phyloP scores from a whole-genome alignment of 106 monocot species.

The Allium cepa region DNA sequence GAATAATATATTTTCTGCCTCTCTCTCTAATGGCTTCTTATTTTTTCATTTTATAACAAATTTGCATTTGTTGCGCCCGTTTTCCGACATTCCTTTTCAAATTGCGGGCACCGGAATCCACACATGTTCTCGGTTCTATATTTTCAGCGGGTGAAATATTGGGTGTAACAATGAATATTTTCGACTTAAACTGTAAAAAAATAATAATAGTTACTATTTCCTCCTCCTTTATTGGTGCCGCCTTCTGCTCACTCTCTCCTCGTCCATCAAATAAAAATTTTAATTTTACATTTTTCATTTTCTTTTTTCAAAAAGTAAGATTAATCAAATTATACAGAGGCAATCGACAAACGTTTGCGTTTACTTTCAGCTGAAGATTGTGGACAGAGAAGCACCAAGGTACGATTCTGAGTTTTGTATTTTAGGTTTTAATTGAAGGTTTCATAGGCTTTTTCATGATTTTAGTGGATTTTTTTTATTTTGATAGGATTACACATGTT shows the following conservation, averaged over 20 bases:
- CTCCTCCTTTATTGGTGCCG: conserved; percentile 4
- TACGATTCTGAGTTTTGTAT: not conserved
- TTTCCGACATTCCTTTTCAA: no score
- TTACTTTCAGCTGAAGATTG: not conserved
- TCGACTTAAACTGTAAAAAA: not conserved
- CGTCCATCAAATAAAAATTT: not conserved
- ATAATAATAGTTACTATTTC: not conserved
- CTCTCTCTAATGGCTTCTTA: no score
- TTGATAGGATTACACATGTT: not conserved
- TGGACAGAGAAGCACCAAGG: not conserved
- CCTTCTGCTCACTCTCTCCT: conserved; percentile 2
- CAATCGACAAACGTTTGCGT: not conserved
- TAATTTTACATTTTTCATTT: not conserved
- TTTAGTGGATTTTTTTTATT: not conserved
- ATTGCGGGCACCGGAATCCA: no score
- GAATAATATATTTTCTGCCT: no score
- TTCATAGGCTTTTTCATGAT: not conserved
- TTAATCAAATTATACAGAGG: not conserved
- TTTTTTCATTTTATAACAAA: no score
- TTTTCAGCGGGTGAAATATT: not conserved
- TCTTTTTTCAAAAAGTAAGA: not conserved
- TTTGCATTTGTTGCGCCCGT: no score
- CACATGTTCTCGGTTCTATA: no score
- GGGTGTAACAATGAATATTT: not conserved
- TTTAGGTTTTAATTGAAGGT: not conserved